These are phyloP conservation scores for Spizellomyces sp. DNA, from an alignment of 192 early-diverging fungal genomes.

Conservation along the genomic window DNA sequence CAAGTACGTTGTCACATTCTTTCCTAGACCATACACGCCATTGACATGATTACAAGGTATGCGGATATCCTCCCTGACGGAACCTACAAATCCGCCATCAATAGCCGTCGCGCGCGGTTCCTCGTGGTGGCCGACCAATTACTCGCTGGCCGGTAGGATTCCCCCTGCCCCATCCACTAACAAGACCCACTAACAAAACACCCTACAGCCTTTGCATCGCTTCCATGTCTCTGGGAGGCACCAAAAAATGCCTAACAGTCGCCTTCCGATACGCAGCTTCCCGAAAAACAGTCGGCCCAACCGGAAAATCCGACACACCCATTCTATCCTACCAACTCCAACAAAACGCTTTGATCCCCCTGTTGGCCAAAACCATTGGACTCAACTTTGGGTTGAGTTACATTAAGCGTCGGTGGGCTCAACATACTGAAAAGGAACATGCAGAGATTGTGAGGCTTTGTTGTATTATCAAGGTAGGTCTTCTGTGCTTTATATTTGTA, in stretches of 20 bases:
- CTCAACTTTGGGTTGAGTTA: conserved; percentile 81
- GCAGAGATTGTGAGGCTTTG: conserved; percentile 69
- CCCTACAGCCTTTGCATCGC: conserved; percentile 60
- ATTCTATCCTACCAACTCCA: conserved; percentile 79
- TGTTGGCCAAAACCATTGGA: conserved; percentile 64
- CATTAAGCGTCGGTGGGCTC: conserved; percentile 68
- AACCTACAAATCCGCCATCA: conserved; percentile 57
- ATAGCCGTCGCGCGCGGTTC: conserved; percentile 67
- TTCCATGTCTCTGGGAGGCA: conserved; percentile 65
- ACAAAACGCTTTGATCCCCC: conserved; percentile 71
- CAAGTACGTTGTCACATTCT: conserved; percentile 50
- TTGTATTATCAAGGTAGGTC: conserved; percentile 70
- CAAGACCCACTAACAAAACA: background rate
- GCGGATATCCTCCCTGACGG: conserved; percentile 60
- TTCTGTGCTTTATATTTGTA: too few relatives aligned
- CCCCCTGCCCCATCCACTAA: background rate
- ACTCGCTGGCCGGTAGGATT: conserved; percentile 60
- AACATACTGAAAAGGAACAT: conserved; percentile 42
- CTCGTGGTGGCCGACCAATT: conserved; percentile 79
- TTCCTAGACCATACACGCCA: too few relatives aligned
- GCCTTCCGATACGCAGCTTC: conserved; percentile 75
- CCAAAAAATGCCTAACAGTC: conserved; percentile 61
- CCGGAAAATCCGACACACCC: conserved; percentile 74
- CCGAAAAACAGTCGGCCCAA: conserved; percentile 72
- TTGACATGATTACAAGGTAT: conserved; percentile 24